Conservation (phyloP, 2,329 filamentous ascomycete species). For the Aspergillus sp. region DNA sequence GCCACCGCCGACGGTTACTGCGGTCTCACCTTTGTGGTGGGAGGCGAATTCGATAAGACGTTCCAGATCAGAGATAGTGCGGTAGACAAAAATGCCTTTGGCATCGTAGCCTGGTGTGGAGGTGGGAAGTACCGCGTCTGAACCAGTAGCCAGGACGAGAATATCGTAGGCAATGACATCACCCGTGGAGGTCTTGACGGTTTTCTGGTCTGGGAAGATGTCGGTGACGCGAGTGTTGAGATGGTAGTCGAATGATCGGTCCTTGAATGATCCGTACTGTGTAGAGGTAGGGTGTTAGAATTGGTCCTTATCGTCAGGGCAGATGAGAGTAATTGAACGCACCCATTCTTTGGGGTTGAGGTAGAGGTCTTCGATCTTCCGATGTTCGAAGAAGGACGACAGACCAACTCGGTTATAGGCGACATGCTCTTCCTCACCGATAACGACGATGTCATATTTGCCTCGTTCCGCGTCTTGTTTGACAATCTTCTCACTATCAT, state of each 20-base stretch:
- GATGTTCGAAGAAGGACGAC: conserved; percentile 84
- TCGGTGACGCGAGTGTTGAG: conserved; percentile 71
- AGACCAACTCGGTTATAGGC: conserved; percentile 90
- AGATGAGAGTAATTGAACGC: conserved; percentile 18
- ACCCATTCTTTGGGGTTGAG: conserved; percentile 83
- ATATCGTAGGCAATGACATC: conserved; percentile 71
- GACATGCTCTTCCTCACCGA: conserved; percentile 82
- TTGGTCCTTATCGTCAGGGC: background rate
- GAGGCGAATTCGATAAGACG: conserved; percentile 71
- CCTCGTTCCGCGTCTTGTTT: conserved; percentile 74
- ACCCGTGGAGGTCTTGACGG: conserved; percentile 68
- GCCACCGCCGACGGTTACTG: conserved; percentile 79
- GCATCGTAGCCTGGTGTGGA: conserved; percentile 76
- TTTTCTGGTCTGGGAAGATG: conserved; percentile 63
- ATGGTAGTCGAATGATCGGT: conserved; percentile 69
- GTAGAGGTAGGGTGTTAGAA: background rate
- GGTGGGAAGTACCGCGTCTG: conserved; percentile 71
- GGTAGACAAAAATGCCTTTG: conserved; percentile 82
- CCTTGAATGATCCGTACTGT: conserved; percentile 64
- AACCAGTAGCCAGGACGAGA: conserved; percentile 81
- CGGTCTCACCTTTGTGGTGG: conserved; percentile 63
- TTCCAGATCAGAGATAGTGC: conserved; percentile 78
- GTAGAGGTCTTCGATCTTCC: conserved; percentile 82
- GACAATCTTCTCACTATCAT: conserved; percentile 74
- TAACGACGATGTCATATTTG: conserved; percentile 78